Evolutionary conservation across 2,329 filamentous ascomycete species (phyloP).

Genomic region (Neopestalotiopsis sp.): DNA sequence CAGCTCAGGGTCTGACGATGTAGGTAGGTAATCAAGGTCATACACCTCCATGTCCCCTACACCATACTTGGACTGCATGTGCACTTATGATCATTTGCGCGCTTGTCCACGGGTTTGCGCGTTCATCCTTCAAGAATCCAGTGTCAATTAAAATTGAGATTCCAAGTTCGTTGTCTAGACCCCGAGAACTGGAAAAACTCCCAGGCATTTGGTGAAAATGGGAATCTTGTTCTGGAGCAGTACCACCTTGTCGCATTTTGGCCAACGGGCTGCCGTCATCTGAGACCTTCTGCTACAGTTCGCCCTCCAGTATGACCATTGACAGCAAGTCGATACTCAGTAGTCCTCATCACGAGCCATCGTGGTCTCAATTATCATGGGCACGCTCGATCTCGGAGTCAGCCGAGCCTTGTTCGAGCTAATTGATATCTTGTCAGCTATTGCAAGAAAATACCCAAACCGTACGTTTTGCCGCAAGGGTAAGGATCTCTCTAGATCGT

Average conservation of each 20-base stretch:
- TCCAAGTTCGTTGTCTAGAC: too few relatives aligned
- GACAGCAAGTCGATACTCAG: background rate
- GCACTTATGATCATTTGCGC: too few relatives aligned
- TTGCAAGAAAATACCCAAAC: background rate
- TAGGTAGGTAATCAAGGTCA: too few relatives aligned
- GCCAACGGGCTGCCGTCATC: slow-evolving; percentile 1
- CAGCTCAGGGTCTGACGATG: too few relatives aligned
- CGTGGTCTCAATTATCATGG: background rate
- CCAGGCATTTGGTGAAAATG: background rate
- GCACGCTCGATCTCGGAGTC: too few relatives aligned
- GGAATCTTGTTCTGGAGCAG: background rate
- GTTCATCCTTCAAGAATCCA: too few relatives aligned
- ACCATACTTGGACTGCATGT: too few relatives aligned
- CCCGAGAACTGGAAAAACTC: background rate
- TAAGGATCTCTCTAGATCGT: background rate
- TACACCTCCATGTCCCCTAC: too few relatives aligned
- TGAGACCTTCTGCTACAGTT: slow-evolving; percentile 2
- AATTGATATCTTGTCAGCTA: background rate
- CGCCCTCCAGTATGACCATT: background rate
- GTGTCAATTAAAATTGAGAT: too few relatives aligned
- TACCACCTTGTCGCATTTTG: slow-evolving; percentile 6
- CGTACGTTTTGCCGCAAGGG: background rate
- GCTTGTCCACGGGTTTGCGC: too few relatives aligned
- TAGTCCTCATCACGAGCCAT: background rate
- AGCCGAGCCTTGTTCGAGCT: background rate